phyloP scores from a whole-genome alignment of 78 protist species.

The Dictyostelium discoideum region dicty_2.7 NC_007090.3:4792501-4793000 shows the following conservation, averaged over 20 bases:
- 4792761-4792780: neutral
- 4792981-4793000: too few species aligned
- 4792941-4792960: neutral
- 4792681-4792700: neutral
- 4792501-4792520: neutral
- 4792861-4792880: neutral
- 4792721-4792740: neutral
- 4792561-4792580: neutral
- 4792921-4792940: neutral
- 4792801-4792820: neutral
- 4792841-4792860: slow-evolving; percentile 2
- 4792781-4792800: neutral
- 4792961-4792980: too few species aligned
- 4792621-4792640: neutral
- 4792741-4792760: neutral
- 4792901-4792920: neutral
- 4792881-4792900: neutral
- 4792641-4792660: neutral
- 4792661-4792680: neutral
- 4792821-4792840: neutral
- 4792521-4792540: slow-evolving; percentile 2
- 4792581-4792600: slow-evolving; percentile 13
- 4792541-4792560: neutral
- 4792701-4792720: neutral
- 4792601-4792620: neutral